Evolutionary conservation across 306 rosid genomes (phyloP).

Genomic region (Alnus glutinosa): DNA sequence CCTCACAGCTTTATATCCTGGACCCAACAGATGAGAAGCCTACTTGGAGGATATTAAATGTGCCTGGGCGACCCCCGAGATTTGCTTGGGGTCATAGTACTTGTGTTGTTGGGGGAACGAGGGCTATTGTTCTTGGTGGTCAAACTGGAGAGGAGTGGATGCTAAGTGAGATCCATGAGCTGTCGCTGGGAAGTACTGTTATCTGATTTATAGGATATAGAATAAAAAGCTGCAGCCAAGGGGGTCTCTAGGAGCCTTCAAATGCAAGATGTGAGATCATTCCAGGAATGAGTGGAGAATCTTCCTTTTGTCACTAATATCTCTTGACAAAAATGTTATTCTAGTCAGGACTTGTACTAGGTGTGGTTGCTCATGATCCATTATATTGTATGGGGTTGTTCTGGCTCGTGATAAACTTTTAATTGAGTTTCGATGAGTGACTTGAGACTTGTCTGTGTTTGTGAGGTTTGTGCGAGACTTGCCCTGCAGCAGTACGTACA

Average conservation of each 20-base stretch:
- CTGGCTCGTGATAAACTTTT: constrained; percentile 57
- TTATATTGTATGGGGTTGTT: constrained; percentile 50
- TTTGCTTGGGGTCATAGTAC: constrained; percentile 99
- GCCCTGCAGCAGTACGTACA: constrained; percentile 57
- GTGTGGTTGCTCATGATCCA: constrained; percentile 37
- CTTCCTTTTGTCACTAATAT: constrained; percentile 37
- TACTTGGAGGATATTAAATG: constrained; percentile 94
- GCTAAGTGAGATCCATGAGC: constrained; percentile 96
- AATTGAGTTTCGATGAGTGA: constrained; percentile 38
- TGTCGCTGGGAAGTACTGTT: constrained; percentile 80
- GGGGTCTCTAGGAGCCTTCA: constrained; percentile 30
- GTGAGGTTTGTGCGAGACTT: constrained; percentile 73
- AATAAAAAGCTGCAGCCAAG: constrained; percentile 35
- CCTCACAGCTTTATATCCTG: constrained; percentile 92
- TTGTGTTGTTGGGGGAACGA: constrained; percentile 97
- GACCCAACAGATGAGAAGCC: constrained; percentile 98
- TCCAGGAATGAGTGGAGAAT: constrained; percentile 43
- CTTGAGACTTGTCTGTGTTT: constrained; percentile 51
- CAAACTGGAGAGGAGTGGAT: constrained; percentile 99
- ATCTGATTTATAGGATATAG: constrained; percentile 45
- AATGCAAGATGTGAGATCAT: constrained; percentile 37
- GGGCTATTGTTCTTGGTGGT: constrained; percentile 97
- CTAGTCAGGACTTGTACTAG: constrained; percentile 50
- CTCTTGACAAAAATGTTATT: constrained; percentile 43
- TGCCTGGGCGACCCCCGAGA: constrained; percentile 92